phyloP scores from a whole-genome alignment of 148 eudicot species.

The Rhododendron molle region DNA sequence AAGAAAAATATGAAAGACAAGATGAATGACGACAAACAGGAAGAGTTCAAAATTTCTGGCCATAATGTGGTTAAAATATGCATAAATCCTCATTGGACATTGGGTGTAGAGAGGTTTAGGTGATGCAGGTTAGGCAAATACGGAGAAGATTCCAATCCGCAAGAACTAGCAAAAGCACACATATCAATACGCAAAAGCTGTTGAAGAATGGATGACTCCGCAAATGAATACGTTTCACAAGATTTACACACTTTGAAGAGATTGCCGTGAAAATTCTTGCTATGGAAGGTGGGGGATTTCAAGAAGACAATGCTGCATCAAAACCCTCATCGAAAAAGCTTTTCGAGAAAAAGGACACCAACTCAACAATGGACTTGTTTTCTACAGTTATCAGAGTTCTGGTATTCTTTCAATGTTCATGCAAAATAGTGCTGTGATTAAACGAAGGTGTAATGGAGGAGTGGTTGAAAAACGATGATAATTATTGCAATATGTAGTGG shows the following conservation, averaged over 20 bases:
- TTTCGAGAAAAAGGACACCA: neutral
- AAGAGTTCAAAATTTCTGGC: neutral
- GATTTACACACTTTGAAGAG: neutral
- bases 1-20: neutral
- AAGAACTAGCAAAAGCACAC: neutral
- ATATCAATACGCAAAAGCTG: neutral
- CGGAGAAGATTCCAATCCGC: neutral
- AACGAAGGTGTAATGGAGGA: too few species aligned
- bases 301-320: neutral
- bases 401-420: neutral
- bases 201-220: neutral
- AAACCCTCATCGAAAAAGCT: neutral
- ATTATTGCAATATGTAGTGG: neutral
- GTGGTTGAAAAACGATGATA: too few species aligned
- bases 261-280: neutral
- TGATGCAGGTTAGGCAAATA: neutral
- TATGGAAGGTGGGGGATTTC: neutral
- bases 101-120: neutral
- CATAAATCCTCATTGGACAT: neutral
- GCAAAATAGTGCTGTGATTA: too few species aligned
- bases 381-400: too few species aligned
- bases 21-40: neutral
- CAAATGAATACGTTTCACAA: neutral
- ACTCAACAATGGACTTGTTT: neutral
- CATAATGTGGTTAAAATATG: neutral